These are phyloP conservation scores for Colletotrichum liriopes DNA, from an alignment of 2,329 filamentous ascomycete species.

Conservation along the genomic window DNA sequence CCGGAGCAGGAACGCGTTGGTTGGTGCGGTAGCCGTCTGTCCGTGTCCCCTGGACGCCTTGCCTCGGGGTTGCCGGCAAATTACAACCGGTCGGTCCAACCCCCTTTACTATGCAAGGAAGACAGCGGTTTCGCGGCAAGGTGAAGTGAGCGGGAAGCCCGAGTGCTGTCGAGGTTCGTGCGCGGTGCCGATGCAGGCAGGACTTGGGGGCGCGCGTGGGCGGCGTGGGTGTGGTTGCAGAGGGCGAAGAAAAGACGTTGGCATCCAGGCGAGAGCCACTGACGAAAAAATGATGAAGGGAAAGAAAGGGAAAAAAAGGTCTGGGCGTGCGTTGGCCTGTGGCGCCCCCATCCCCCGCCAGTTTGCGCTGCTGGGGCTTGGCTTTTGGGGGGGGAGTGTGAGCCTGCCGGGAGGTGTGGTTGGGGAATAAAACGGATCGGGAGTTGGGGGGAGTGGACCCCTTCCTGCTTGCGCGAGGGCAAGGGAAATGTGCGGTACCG, in stretches of 20 bases:
- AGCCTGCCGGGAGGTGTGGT: neutral
- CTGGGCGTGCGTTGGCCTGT: slow-evolving; percentile 28
- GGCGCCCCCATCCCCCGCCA: slow-evolving; percentile 14
- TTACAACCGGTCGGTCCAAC: neutral
- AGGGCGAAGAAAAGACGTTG: slow-evolving; percentile 16
- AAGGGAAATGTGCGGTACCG: neutral
- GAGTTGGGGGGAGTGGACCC: slow-evolving; percentile 10
- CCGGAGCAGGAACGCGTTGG: neutral
- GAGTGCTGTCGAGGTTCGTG: slow-evolving; percentile 20
- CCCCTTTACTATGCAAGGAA: slow-evolving; percentile 22
- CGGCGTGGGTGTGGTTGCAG: slow-evolving; percentile 32
- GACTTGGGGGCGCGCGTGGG: neutral
- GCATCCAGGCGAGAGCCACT: neutral
- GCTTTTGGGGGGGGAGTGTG: neutral
- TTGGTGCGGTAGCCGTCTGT: slow-evolving; percentile 2
- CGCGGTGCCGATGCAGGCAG: slow-evolving; percentile 20
- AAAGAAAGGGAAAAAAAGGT: slow-evolving; percentile 12
- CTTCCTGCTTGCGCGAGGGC: neutral
- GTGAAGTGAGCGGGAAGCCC: neutral
- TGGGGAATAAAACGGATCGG: neutral
- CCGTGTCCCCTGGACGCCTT: neutral
- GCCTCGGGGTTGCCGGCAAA: slow-evolving; percentile 12
- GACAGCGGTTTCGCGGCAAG: slow-evolving; percentile 1
- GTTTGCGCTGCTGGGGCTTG: slow-evolving; percentile 8
- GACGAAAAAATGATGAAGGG: slow-evolving; percentile 12